A percentile compares a stretch with the other conserved stretches of the same genome.
phyloP scores from a whole-genome alignment of 257 asterid genomes.

The Nemophila menziesii region DNA sequence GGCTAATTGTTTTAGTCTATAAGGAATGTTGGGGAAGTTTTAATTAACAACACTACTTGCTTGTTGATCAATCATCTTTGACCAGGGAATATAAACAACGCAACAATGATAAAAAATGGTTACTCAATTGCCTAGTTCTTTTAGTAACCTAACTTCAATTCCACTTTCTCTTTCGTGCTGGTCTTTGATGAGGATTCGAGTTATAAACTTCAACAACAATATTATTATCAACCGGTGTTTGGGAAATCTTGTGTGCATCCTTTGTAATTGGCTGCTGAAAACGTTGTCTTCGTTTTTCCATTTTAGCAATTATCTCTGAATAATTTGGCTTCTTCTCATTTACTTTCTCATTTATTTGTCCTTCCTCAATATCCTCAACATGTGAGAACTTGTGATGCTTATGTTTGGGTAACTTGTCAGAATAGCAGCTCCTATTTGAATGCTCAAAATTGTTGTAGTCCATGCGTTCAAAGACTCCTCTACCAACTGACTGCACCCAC shows the following conservation, averaged over 20 bases:
- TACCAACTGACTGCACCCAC: constrained; percentile 44
- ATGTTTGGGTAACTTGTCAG: constrained; percentile 12
- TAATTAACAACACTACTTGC: no score
- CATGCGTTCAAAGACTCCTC: constrained; percentile 22
- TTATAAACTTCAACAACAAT: constrained; percentile 13
- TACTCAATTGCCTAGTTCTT: no score
- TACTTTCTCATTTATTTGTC: constrained; percentile 31
- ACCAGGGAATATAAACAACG: no score
- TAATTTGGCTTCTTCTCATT: constrained; percentile 19
- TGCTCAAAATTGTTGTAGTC: constrained; percentile 18
- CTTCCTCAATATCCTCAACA: constrained; percentile 49
- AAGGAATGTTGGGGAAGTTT: no score
- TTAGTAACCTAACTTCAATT: constrained; percentile 16
- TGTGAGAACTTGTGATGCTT: constrained; percentile 11
- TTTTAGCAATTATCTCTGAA: constrained; percentile 47
- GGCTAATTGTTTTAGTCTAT: no score
- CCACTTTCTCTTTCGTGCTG: constrained; percentile 63
- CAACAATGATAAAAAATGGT: no score
- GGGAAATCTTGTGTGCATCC: constrained; percentile 20
- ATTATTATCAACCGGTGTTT: constrained; percentile 14
- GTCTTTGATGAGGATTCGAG: constrained; percentile 29
- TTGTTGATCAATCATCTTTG: no score
- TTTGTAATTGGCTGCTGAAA: constrained; percentile 34
- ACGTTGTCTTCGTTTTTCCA: constrained; percentile 54
- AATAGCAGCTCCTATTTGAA: constrained; percentile 2